Evolutionary conservation across 495 filamentous ascomycete genomes (phyloP).

Genomic region (Penicillium longicatenatum): DNA sequence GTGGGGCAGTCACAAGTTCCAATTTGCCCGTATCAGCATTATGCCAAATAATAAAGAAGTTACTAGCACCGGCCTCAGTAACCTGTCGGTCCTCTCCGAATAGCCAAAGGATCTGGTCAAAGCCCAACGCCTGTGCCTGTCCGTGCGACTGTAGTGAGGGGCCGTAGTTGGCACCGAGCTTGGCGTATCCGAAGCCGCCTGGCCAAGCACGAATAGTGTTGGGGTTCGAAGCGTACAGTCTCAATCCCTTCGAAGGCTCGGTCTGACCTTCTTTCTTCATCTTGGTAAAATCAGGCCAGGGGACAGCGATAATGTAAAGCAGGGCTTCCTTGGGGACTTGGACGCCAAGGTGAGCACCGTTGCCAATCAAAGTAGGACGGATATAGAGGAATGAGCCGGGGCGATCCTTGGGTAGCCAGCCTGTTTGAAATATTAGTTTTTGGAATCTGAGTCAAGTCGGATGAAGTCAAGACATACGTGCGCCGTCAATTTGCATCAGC

Average conservation of each 20-base stretch:
- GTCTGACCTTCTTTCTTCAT: slow-evolving; percentile 30
- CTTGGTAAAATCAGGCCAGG: slow-evolving; percentile 64
- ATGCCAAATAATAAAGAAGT: slow-evolving; percentile 88
- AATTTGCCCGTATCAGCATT: slow-evolving; percentile 61
- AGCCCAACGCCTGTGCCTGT: slow-evolving; percentile 70
- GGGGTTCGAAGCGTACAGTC: slow-evolving; percentile 73
- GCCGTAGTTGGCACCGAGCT: slow-evolving; percentile 92
- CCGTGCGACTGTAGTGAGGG: slow-evolving; percentile 74
- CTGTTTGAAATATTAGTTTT: slow-evolving; percentile 26
- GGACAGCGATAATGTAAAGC: slow-evolving; percentile 76
- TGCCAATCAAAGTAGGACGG: slow-evolving; percentile 84
- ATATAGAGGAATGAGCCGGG: slow-evolving; percentile 71
- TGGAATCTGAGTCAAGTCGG: not conserved
- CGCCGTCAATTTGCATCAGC: slow-evolving; percentile 55
- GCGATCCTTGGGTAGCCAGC: slow-evolving; percentile 75
- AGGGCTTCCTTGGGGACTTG: slow-evolving; percentile 80
- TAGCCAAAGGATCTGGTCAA: slow-evolving; percentile 90
- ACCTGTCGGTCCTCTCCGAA: slow-evolving; percentile 73
- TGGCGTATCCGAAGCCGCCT: slow-evolving; percentile 86
- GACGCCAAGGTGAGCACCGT: slow-evolving; percentile 75
- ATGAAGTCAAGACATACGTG: slow-evolving; percentile 34
- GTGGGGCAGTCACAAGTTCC: slow-evolving; percentile 79
- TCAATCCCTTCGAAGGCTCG: slow-evolving; percentile 56
- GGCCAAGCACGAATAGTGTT: slow-evolving; percentile 89
- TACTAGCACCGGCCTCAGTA: slow-evolving; percentile 89